phyloP scores from a whole-genome alignment of 2,329 filamentous ascomycete genomes.

The Botrytis galanthina region DNA sequence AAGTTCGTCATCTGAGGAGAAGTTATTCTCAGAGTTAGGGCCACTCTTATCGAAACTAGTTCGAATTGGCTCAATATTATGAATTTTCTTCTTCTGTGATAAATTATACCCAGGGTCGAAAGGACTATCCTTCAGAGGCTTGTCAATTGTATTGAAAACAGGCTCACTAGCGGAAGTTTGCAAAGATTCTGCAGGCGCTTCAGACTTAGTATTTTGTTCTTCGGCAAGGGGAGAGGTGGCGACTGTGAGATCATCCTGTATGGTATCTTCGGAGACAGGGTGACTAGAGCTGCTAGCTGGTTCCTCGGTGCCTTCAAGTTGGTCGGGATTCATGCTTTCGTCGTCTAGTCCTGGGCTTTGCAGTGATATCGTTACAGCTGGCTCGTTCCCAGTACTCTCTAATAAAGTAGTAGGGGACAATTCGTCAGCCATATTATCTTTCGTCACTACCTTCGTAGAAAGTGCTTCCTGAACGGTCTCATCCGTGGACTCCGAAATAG shows the following conservation, averaged over 20 bases:
- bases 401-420: background rate
- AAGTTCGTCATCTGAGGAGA: slow-evolving; percentile 72
- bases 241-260: background rate
- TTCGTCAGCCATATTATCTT: slow-evolving; percentile 12
- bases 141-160: background rate
- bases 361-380: background rate
- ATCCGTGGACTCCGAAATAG: slow-evolving; percentile 61
- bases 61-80: slow-evolving; percentile 51
- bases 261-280: background rate
- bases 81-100: slow-evolving; percentile 29
- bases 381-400: background rate
- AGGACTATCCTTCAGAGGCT: background rate
- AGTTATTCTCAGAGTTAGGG: slow-evolving; percentile 45
- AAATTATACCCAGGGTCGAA: slow-evolving; percentile 7
- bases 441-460: slow-evolving; percentile 18
- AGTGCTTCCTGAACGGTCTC: slow-evolving; percentile 49
- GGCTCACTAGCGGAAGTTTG: slow-evolving; percentile 10
- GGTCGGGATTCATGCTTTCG: background rate
- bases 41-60: slow-evolving; percentile 45
- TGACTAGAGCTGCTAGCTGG: background rate
- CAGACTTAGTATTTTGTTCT: background rate
- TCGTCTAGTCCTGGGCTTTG: background rate
- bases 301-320: background rate
- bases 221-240: background rate
- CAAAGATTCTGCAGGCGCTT: slow-evolving; percentile 9